Evolutionary conservation across 805 yeast genomes (phyloP).

Genomic region (Blastobotrys robertii): DNA sequence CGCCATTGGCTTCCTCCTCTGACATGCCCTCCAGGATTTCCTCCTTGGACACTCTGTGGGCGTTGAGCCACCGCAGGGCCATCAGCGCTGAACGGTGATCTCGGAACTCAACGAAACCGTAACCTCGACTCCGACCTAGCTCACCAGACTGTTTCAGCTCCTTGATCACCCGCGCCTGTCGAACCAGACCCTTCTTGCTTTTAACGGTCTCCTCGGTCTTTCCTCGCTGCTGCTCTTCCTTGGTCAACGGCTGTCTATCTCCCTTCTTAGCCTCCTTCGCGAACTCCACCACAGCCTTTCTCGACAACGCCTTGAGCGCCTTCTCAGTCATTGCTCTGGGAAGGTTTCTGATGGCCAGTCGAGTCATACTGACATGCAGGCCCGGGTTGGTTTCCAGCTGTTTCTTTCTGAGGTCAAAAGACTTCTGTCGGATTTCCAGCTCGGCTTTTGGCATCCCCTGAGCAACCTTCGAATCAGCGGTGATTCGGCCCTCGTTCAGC

Average conservation of each 20-base stretch:
- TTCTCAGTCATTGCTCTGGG: constrained; percentile 89
- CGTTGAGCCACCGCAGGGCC: constrained; percentile 96
- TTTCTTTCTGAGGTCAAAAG: constrained; percentile 75
- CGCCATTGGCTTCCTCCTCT: constrained; percentile 14
- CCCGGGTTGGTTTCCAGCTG: constrained; percentile 87
- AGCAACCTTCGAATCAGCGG: constrained; percentile 72
- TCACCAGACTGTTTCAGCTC: constrained; percentile 87
- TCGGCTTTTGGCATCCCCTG: constrained; percentile 58
- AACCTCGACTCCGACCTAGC: constrained; percentile 88
- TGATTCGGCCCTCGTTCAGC: constrained; percentile 88
- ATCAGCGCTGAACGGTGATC: constrained; percentile 88
- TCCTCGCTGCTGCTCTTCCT: constrained; percentile 82
- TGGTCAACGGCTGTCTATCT: constrained; percentile 72
- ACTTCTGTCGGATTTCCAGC: constrained; percentile 78
- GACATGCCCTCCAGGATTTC: constrained; percentile 40
- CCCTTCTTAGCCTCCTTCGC: constrained; percentile 77
- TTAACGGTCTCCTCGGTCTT: constrained; percentile 37
- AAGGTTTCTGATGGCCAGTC: constrained; percentile 87
- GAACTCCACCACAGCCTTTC: constrained; percentile 90
- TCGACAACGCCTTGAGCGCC: constrained; percentile 81
- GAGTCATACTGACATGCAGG: constrained; percentile 84
- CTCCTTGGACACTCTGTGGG: constrained; percentile 65
- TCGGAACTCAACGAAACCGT: constrained; percentile 87
- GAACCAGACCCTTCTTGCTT: constrained; percentile 81
- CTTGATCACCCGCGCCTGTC: constrained; percentile 85